phyloP scores from a whole-genome alignment of 495 filamentous ascomycete genomes.

The Penicillium goetzii region DNA sequence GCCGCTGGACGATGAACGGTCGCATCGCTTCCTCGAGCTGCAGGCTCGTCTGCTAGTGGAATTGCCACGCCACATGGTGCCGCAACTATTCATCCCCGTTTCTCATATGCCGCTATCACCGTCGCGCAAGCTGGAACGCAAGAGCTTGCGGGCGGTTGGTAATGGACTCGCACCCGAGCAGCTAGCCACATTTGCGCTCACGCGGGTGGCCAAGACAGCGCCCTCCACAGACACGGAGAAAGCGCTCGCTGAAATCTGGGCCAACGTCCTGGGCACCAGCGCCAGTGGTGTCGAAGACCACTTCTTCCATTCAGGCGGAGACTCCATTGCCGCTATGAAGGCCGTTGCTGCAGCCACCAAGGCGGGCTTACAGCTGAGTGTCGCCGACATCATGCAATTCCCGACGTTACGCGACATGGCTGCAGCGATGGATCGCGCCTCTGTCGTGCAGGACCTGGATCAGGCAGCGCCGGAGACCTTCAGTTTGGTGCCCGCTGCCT shows the following conservation, averaged over 20 bases:
- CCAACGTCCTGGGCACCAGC: not conserved
- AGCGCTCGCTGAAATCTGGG: not conserved
- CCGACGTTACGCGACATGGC: not conserved
- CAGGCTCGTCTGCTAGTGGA: slow-evolving; percentile 9
- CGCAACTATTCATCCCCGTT: slow-evolving; percentile 38
- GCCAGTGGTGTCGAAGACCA: slow-evolving; percentile 5
- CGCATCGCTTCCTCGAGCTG: slow-evolving; percentile 9
- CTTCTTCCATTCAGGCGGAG: slow-evolving; percentile 14
- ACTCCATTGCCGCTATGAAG: slow-evolving; percentile 8
- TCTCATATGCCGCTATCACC: slow-evolving; percentile 37
- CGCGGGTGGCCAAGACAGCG: not conserved
- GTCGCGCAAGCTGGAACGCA: slow-evolving; percentile 42
- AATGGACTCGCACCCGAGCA: slow-evolving; percentile 1
- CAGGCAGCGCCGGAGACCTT: not conserved
- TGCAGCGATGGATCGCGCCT: not conserved
- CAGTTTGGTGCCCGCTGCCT: not conserved
- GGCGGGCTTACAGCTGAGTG: not conserved
- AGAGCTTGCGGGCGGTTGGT: slow-evolving; percentile 5
- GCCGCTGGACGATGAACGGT: slow-evolving; percentile 1
- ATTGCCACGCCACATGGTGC: slow-evolving; percentile 47
- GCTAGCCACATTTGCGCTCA: not conserved
- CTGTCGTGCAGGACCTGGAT: not conserved
- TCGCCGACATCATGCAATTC: slow-evolving; percentile 9
- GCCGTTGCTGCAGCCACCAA: not conserved
- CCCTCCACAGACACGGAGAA: slow-evolving; percentile 2